Evolutionary conservation across 1,284 basidiomycete genomes (phyloP).

Genomic region (Apiotrichum montevideense): DNA sequence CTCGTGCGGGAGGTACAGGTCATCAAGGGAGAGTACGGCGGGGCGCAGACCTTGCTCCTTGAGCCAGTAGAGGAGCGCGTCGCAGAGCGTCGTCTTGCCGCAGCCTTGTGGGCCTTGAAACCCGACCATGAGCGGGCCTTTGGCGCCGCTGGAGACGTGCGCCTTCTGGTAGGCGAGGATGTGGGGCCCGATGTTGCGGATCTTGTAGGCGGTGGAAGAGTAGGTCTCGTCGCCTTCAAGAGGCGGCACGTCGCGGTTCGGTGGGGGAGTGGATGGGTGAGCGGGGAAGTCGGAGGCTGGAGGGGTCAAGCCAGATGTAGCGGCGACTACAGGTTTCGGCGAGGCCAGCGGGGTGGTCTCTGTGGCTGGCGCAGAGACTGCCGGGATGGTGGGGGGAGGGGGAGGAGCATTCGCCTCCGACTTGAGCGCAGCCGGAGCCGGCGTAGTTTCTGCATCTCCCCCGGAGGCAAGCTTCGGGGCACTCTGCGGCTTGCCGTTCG

Average conservation of each 20-base stretch:
- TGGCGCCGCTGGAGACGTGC: slow-evolving; percentile 13
- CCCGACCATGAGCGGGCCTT: slow-evolving; percentile 19
- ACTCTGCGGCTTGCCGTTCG: background rate
- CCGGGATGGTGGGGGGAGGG: background rate
- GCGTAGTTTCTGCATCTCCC: background rate
- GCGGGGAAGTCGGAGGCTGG: background rate
- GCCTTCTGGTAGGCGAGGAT: slow-evolving; percentile 22
- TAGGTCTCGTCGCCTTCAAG: slow-evolving; percentile 24
- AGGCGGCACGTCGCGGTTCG: slow-evolving; percentile 7
- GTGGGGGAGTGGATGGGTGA: slow-evolving; percentile 1
- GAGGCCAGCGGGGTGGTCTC: background rate
- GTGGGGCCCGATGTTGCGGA: slow-evolving; percentile 30
- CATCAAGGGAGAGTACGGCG: slow-evolving; percentile 37
- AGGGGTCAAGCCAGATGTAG: background rate
- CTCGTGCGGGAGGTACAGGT: slow-evolving; percentile 35
- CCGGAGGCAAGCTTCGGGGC: background rate
- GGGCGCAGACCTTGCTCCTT: slow-evolving; percentile 15
- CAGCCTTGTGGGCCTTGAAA: slow-evolving; percentile 21
- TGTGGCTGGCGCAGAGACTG: background rate
- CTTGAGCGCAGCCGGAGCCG: background rate
- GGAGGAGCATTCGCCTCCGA: background rate
- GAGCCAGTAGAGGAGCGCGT: slow-evolving; percentile 26
- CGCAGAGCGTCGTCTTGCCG: slow-evolving; percentile 38
- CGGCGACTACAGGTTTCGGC: background rate
- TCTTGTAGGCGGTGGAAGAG: slow-evolving; percentile 35